Evolutionary conservation across 345 rosid species (phyloP).

Genomic region (Eucalyptus curtisii): DNA sequence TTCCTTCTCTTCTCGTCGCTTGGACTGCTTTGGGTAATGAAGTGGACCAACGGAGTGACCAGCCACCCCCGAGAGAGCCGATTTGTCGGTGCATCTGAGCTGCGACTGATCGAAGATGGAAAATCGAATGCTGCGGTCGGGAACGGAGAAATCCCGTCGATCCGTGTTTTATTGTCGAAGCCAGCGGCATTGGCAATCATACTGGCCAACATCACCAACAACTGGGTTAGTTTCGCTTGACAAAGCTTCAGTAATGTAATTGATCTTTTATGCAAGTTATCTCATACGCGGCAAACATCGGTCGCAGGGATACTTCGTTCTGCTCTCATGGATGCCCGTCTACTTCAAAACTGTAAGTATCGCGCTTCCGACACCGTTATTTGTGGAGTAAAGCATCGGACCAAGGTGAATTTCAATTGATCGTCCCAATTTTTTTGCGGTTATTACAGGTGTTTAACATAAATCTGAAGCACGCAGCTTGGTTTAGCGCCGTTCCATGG

Average conservation of each 20-base stretch:
- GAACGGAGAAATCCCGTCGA: constrained; percentile 29
- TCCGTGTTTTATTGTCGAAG: constrained; percentile 50
- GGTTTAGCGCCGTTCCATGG: constrained; percentile 99
- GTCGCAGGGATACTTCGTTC: constrained; percentile 91
- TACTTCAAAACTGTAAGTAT: constrained; percentile 75
- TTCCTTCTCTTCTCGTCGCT: constrained; percentile 67
- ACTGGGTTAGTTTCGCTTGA: constrained; percentile 56
- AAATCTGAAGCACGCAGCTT: constrained; percentile 92
- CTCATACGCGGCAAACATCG: background rate
- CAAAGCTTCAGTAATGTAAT: background rate
- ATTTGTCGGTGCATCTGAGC: constrained; percentile 44
- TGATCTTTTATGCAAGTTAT: background rate
- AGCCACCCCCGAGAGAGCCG: constrained; percentile 61
- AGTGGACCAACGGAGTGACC: constrained; percentile 51
- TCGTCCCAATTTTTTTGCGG: background rate
- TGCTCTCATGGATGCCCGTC: constrained; percentile 97
- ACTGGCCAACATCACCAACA: constrained; percentile 75
- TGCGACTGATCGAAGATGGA: constrained; percentile 60
- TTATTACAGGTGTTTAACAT: constrained; percentile 58
- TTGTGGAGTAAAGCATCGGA: background rate
- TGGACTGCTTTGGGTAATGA: constrained; percentile 60
- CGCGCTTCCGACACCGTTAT: background rate
- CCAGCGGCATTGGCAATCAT: constrained; percentile 86
- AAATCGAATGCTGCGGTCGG: constrained; percentile 20
- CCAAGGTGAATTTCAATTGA: background rate